Evolutionary conservation across 495 filamentous ascomycete genomes (phyloP), one percentile per base, ranked within the genome.

Genomic region (Xylaria scruposa): DNA sequence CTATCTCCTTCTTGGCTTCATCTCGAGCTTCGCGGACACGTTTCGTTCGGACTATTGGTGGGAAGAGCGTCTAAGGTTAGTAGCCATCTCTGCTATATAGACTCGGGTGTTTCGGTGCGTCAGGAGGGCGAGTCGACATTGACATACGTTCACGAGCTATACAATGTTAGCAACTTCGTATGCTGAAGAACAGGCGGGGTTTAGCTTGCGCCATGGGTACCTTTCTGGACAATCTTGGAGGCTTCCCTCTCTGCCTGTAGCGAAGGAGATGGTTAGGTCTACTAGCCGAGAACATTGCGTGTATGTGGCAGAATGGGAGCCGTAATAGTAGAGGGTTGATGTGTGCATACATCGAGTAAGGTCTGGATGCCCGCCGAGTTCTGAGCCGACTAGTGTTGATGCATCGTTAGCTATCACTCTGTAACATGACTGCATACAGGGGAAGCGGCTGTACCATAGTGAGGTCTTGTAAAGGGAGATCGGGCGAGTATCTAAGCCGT

Each of bases 311-410:
- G 4, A 24, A n/a, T 3, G 33, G 63, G 44, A 26, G 63, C 46
- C 4, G 42, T 53, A 9, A 19, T 17, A 42, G 13, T 2, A 47
- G 29, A 53, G 21, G 9, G 66, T 17, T n/a, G 10, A 1, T 36
- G 47, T 92, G 75, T 93, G 49, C 92, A 76, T 93, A 99, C 96
- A 87, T 99, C 97, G 83, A 99, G 94, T 72, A 99, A 91, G 79
- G 95, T 98, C 85, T 97, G 94, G 81, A 99, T 99, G 81, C 96
- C 96, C 77, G 92, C 91, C 76, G 95, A 97, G 87, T 98, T 98
- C 88, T 98, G 97, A 76, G 95, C 97, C 78, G 96, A 96, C 96
- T 98, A 72, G 33, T 26, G 67, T 64, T 70, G 62, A 46, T 51
- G 40, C n/a, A 64, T 69, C 13, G 71, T 79, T 75, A 78, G 77